Conservation (phyloP, 257 asterid genomes). For the Solanum rostratum region DNA sequence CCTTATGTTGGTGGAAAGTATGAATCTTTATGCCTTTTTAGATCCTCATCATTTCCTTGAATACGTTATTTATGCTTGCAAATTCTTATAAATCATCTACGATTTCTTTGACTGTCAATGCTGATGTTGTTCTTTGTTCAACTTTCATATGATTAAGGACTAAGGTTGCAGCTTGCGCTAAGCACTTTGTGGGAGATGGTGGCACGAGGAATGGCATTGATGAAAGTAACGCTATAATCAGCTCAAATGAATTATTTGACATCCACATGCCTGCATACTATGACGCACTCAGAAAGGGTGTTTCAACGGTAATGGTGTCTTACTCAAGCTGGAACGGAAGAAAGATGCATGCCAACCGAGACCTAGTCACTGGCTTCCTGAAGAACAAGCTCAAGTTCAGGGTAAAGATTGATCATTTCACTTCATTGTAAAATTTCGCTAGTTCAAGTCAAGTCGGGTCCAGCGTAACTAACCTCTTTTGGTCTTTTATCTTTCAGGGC, state of each 20-base stretch:
- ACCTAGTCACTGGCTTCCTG: conserved; percentile 41
- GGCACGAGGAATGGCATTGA: conserved; percentile 48
- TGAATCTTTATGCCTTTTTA: neutral
- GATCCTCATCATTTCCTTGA: neutral
- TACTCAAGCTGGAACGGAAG: conserved; percentile 61
- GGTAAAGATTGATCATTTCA: conserved; percentile 16
- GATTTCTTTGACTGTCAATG: neutral
- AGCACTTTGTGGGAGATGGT: conserved; percentile 76
- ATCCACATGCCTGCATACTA: conserved; percentile 65
- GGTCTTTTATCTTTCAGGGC: conserved; percentile 41
- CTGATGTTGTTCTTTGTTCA: neutral
- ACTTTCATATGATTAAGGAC: conserved; percentile 20
- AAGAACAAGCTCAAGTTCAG: conserved; percentile 53
- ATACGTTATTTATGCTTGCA: neutral
- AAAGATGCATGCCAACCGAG: conserved; percentile 46
- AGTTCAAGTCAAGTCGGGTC: neutral
- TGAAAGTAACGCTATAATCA: conserved; percentile 49
- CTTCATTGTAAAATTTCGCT: neutral
- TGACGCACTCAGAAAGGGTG: conserved; percentile 50
- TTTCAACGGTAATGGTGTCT: conserved; percentile 61
- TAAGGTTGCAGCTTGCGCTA: conserved; percentile 60
- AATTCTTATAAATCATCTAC: neutral
- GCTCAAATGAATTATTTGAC: conserved; percentile 25
- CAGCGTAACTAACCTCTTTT: neutral
- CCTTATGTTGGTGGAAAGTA: conserved; percentile 18